These are phyloP conservation scores for Bryum argenteum DNA, from an alignment of 225 moss, liverwort and hornwort genomes.

Conservation along the genomic window DNA sequence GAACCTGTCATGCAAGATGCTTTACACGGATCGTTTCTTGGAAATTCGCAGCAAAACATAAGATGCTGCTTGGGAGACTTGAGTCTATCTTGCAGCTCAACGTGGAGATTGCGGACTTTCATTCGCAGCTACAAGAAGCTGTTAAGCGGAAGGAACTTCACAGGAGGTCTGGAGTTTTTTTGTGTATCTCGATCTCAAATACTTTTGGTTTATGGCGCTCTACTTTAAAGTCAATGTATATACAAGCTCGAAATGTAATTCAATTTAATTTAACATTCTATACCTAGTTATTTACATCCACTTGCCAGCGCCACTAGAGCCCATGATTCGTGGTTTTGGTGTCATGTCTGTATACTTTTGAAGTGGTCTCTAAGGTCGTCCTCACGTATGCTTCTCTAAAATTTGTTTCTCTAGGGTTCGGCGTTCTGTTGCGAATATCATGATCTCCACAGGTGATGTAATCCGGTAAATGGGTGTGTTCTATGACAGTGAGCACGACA, in stretches of 20 bases:
- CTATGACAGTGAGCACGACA: slow-evolving; percentile 73
- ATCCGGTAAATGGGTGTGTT: slow-evolving; percentile 25
- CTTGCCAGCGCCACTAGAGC: not conserved
- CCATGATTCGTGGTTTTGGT: not conserved
- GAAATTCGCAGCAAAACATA: slow-evolving; percentile 67
- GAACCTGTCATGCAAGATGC: slow-evolving; percentile 4
- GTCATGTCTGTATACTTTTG: not conserved
- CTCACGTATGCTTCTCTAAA: not conserved
- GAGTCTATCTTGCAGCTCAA: slow-evolving; percentile 53
- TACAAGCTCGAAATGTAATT: slow-evolving; percentile 10
- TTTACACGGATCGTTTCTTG: slow-evolving; percentile 31
- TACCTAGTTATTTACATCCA: slow-evolving; percentile 7
- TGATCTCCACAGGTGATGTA: slow-evolving; percentile 19
- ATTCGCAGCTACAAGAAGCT: slow-evolving; percentile 57
- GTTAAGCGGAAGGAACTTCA: slow-evolving; percentile 50
- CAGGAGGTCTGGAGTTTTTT: slow-evolving; percentile 46
- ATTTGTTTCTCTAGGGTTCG: not conserved
- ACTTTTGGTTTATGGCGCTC: not conserved
- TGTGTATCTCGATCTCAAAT: slow-evolving; percentile 1
- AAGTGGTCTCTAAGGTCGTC: slow-evolving; percentile 7
- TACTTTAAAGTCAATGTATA: not conserved
- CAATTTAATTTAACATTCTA: not conserved
- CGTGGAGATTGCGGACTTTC: slow-evolving; percentile 69
- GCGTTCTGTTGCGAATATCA: slow-evolving; percentile 1
- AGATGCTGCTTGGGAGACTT: slow-evolving; percentile 66